Conservation (phyloP, 1,284 basidiomycete species). For the Cryptococcus sp. region DNA sequence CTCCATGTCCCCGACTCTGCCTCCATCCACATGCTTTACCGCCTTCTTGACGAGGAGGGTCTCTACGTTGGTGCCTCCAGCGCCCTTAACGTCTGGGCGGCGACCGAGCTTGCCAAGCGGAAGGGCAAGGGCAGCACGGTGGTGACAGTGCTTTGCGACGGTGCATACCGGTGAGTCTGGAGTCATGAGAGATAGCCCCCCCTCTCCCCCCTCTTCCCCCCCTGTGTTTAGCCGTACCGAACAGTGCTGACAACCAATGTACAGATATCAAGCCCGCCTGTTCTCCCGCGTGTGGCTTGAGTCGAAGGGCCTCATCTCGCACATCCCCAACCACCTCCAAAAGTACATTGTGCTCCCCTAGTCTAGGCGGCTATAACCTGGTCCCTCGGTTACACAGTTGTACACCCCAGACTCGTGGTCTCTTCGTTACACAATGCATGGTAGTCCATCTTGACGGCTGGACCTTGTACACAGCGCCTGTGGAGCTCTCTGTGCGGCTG, state of each 20-base stretch:
- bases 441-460: background rate
- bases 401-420: background rate
- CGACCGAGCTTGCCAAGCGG: conserved; percentile 78
- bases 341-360: conserved; percentile 79
- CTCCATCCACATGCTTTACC: conserved; percentile 90
- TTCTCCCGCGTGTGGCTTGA: conserved; percentile 95
- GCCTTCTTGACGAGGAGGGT: conserved; percentile 87
- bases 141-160: conserved; percentile 89
- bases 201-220: background rate
- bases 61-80: conserved; percentile 95
- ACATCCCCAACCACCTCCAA: conserved; percentile 76
- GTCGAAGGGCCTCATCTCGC: conserved; percentile 71
- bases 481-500: too few species aligned
- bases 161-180: conserved; percentile 70
- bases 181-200: too few species aligned
- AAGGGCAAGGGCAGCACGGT: conserved; percentile 76
- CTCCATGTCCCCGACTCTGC: conserved; percentile 85
- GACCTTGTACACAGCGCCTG: too few species aligned
- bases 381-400: background rate
- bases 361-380: background rate
- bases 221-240: background rate
- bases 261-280: conserved; percentile 81
- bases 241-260: background rate
- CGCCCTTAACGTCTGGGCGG: conserved; percentile 92
- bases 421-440: too few species aligned